These are phyloP conservation scores for Cyclanthera cordifolia DNA, from an alignment of 306 rosid genomes.

Conservation along the genomic window DNA sequence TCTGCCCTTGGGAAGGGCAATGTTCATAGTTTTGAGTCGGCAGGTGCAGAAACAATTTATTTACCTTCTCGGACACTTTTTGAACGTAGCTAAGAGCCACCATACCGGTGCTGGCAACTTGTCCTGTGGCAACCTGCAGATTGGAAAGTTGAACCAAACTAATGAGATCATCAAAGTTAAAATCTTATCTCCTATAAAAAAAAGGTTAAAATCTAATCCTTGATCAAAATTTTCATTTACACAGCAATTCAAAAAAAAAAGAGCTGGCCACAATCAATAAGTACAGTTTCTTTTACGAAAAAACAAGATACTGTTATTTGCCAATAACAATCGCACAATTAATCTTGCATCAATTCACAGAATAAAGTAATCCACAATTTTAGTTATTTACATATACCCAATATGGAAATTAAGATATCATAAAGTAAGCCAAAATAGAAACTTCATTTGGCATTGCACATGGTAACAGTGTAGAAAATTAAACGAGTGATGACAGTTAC, in stretches of 20 bases:
- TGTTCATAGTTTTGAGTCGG: not conserved
- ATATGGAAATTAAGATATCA: not conserved
- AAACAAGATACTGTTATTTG: not conserved
- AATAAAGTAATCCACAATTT: not conserved
- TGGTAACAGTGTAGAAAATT: not conserved
- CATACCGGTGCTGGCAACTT: slow-evolving; percentile 92
- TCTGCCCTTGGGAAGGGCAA: too few species aligned
- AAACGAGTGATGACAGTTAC: not conserved
- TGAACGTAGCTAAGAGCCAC: slow-evolving; percentile 91
- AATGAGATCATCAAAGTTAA: not conserved
- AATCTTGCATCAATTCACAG: not conserved
- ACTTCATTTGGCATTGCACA: not conserved
- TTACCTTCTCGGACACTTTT: slow-evolving; percentile 89
- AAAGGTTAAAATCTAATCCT: not conserved
- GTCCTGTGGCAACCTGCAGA: slow-evolving; percentile 85
- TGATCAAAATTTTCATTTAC: not conserved
- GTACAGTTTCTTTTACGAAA: too few species aligned
- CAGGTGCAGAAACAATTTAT: slow-evolving; percentile 15
- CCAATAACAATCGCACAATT: not conserved
- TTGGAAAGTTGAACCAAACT: not conserved
- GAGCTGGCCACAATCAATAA: not conserved
- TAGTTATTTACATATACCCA: not conserved
- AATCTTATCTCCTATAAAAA: too few species aligned
- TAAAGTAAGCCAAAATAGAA: not conserved
- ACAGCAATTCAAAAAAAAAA: not conserved